phyloP scores from a whole-genome alignment of 2,329 filamentous ascomycete species.

The Fusarium lateritium region DNA sequence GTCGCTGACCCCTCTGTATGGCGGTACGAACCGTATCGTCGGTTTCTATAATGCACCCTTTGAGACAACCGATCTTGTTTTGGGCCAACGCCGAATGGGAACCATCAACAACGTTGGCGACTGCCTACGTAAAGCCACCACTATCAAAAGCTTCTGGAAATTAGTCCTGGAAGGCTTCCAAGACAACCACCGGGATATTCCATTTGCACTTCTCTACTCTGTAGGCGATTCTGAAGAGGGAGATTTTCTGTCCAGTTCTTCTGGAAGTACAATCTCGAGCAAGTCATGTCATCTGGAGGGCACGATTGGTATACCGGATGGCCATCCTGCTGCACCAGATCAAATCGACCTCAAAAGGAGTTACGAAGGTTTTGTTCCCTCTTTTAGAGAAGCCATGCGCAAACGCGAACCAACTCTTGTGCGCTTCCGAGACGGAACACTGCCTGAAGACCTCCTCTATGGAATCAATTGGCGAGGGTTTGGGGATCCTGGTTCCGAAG shows the following conservation, averaged over 20 bases:
- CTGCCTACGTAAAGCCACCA: constrained; percentile 50
- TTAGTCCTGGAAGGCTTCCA: constrained; percentile 52
- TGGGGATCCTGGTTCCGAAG: constrained; percentile 70
- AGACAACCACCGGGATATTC: constrained; percentile 56
- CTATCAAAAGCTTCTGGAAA: constrained; percentile 55
- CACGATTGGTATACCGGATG: constrained; percentile 53
- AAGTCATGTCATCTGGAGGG: constrained; percentile 57
- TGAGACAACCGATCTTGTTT: constrained; percentile 55
- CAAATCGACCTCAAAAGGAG: constrained; percentile 56
- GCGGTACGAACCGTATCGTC: constrained; percentile 53
- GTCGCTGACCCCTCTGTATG: constrained; percentile 57
- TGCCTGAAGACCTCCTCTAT: constrained; percentile 70
- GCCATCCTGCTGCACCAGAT: constrained; percentile 52
- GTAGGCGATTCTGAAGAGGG: constrained; percentile 57
- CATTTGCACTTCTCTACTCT: constrained; percentile 59
- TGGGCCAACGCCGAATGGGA: constrained; percentile 53
- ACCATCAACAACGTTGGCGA: constrained; percentile 55
- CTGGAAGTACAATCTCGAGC: constrained; percentile 55
- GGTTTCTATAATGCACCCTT: constrained; percentile 60
- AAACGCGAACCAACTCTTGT: constrained; percentile 56
- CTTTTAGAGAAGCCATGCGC: constrained; percentile 57
- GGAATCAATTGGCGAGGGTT: constrained; percentile 73
- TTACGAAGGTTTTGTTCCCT: constrained; percentile 54
- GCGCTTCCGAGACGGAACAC: constrained; percentile 61
- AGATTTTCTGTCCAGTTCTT: constrained; percentile 53